Evolutionary conservation across 2,329 filamentous ascomycete species (phyloP), one percentile per base, ranked within the genome.

Genomic region (Calonectria hongkongensis): DNA sequence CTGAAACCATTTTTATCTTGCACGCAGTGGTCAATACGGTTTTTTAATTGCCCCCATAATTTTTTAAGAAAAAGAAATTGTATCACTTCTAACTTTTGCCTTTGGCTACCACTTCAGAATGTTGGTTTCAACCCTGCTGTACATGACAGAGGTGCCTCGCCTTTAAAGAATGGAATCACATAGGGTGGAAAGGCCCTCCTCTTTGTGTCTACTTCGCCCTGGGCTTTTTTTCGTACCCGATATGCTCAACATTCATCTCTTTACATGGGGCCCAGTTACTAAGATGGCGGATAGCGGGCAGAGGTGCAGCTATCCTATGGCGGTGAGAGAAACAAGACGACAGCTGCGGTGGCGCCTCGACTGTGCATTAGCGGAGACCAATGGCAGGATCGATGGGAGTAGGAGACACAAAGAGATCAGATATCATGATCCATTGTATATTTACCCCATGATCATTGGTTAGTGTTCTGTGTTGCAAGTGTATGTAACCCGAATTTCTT

Each of bases 331-430:
- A 36, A 30, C 33, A 21, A 47, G 47, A 33, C 58, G 66, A 70
- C 27, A 47, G 54, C 50, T 70, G 66, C 56, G 45, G 70, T 67
- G 66, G 72, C 62, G 66, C 43, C 15, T 51, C 54, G 33, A 50
- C 47, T 27, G 36, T 73, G 72, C 70, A 74, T 73, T 25, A 51
- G 41, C 50, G 66, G 72, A 73, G 39, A 66, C 43, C n/a, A 63
- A 73, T 66, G 54, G 25, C 47, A 51, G 47, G 63, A 39, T 39
- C 39, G 30, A 43, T 68, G 48, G 41, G 63, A 50, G 45, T 48
- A 33, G 21, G 18, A 51, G 63, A 66, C 5, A 66, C 9, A 45
- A 43, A 51, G 51, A 30, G 27, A 33, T 12, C 10, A 12, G 3
- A 50, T 21, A 60, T 56, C 36, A 66, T 62, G 21, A 27, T 54